Base-by-base conservation (phyloP, 2,329 filamentous ascomycete species). In the Penicillium sp. region DNA sequence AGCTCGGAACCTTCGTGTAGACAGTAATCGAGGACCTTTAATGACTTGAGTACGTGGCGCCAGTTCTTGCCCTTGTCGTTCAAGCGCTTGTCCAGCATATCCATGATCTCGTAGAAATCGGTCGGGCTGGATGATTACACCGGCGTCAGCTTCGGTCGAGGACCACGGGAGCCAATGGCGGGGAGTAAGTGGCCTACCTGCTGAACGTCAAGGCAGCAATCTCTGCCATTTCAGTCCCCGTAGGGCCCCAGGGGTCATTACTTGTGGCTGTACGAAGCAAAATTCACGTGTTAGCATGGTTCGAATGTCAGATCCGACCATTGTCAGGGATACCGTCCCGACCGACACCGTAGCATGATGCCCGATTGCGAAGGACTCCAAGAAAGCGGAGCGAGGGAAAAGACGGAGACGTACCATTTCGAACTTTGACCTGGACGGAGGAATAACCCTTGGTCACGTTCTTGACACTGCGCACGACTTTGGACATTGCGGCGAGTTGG, bases 61-160 rank as follows among this genome's bases (percentile, higher is more conserved):
- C 93, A 98, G 69, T 98, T 98, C 78, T 97, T 98, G 66, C 93
- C 93, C 72, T 98, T 97, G 72, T 98, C 93, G 64, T 98, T 98
- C 64, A 98, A 76, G 59, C 93, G 85, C 76, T 97, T 97, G 73
- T 98, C 93, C 59, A 98, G 78, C 88, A 98, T 98, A 70, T 98
- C 93, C 85, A 98, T 95, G 64, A 98, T 96, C 69, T 98, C 91
- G 75, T 95, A 95, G 75, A 98, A 98, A 69, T 97, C 93, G 71
- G n/a, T n/a, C n/a, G n/a, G n/a, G n/a, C n/a, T n/a, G n/a, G n/a
- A n/a, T n/a, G n/a, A n/a, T n/a, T n/a, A n/a, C n/a, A n/a, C n/a
- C n/a, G n/a, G n/a, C n/a, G n/a, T n/a, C n/a, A n/a, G n/a, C n/a
- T 86, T 91, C 33, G 89, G 90, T 65, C 83, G n/a, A n/a, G n/a